phyloP scores from a whole-genome alignment of 768 basidiomycete genomes.

The Trametes coccinea region DNA sequence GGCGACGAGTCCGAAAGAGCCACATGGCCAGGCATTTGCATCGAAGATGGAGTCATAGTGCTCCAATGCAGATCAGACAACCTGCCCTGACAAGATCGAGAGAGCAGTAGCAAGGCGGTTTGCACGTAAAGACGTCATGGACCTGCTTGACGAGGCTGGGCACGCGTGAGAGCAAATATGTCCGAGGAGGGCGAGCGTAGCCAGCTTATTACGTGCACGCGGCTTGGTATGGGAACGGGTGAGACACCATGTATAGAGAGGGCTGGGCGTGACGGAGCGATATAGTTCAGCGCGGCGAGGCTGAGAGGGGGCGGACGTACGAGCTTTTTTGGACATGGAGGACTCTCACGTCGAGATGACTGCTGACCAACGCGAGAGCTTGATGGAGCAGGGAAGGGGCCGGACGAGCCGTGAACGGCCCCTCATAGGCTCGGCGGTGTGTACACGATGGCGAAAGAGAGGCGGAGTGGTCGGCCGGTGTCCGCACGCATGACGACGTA shows the following conservation, averaged over 20 bases:
- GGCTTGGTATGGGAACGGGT: constrained; percentile 6
- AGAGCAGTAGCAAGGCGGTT: neutral
- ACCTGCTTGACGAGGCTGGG: neutral
- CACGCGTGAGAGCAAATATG: constrained; percentile 11
- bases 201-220: constrained; percentile 7
- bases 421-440: neutral
- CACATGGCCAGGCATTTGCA: neutral
- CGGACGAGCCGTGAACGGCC: neutral
- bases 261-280: constrained; percentile 3
- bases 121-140: neutral
- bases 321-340: neutral
- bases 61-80: too few relatives aligned
- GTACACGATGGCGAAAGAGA: neutral
- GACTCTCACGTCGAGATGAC: constrained; percentile 11
- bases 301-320: constrained; percentile 11
- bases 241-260: neutral
- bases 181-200: neutral
- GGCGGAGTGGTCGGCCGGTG: neutral
- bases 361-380: constrained; percentile 17
- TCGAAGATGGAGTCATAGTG: too few relatives aligned
- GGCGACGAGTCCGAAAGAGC: neutral
- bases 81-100: too few relatives aligned
- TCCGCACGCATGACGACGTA: neutral
- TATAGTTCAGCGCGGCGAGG: constrained; percentile 1
- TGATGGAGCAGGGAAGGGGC: neutral